Evolutionary conservation across 1,284 basidiomycete genomes (phyloP), one percentile per base, ranked within the genome.

Genomic region (Melampsora abietis-canadensis): DNA sequence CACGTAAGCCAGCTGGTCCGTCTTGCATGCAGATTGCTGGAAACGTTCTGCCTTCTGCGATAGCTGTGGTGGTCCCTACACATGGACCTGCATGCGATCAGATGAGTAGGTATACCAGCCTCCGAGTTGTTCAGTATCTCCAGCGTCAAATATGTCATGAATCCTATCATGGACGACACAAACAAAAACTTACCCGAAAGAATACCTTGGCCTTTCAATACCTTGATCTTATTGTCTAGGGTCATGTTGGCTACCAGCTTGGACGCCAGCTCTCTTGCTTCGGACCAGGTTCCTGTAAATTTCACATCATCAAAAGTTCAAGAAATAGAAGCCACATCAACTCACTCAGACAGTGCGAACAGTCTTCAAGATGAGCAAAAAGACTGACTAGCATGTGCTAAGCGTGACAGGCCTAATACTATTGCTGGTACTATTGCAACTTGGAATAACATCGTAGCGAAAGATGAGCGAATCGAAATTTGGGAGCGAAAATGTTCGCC

Each of bases 11-110:
- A 24, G 77, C 69, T 5, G 81, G 81, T 2, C 78, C 77, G 76
- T 82, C 81, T 76, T 79, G 77, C 69, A 82, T 77, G 59, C 81
- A 82, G 37, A 82, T 68, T 51, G 72, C 63, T 4, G 78, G 79
- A 4, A 75, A 69, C 73, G 80, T 79, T 31, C 77, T 78, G 51
- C 80, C 76, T 37, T 78, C 75, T 6, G 77, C 76, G 34, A 81
- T 77, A 3, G 59, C 63, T 40, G 64, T 59, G 7, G 73, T 75
- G 60, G 66, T 64, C 24, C 73, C 73, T 17, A 63, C 47, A 57
- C 73, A 75, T 21, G 64, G 40, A 17, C 65, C 66, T 63, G 6
- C 24, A 14, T 3, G 27, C 27, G 27, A 27, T 27, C 27, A 27
- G 27, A 2, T 27, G 27, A 27, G n/a, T n/a, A 48, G 2, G 47